phyloP scores from a whole-genome alignment of 1,139 yeast species.

The Arxiozyma heterogenica region DNA sequence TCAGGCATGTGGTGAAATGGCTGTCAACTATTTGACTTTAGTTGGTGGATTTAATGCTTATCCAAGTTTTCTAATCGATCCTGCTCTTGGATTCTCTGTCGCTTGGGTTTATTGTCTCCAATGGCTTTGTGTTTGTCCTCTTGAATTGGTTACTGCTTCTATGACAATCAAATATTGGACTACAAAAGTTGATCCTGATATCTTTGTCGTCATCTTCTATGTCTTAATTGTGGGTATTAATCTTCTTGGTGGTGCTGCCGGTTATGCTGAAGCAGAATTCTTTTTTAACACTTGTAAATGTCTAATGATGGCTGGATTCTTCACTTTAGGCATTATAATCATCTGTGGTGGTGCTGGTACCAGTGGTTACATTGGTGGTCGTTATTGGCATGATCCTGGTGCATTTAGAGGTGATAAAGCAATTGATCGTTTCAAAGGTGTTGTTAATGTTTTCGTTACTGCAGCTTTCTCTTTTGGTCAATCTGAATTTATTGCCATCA shows the following conservation, averaged over 20 bases:
- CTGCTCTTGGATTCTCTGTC: constrained; percentile 69
- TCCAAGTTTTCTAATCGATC: constrained; percentile 54
- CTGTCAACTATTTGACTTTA: constrained; percentile 60
- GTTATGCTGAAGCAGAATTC: constrained; percentile 70
- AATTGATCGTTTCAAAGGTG: constrained; percentile 54
- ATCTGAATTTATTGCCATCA: constrained; percentile 73
- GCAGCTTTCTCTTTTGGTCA: constrained; percentile 88
- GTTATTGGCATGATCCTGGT: constrained; percentile 55
- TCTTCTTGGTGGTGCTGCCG: constrained; percentile 63
- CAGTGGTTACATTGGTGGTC: constrained; percentile 53
- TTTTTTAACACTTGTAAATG: constrained; percentile 50
- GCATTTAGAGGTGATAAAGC: constrained; percentile 35
- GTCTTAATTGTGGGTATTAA: constrained; percentile 48
- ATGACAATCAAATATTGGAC: constrained; percentile 64
- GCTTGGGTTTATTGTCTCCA: constrained; percentile 77
- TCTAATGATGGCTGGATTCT: constrained; percentile 54
- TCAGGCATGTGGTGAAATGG: constrained; percentile 76
- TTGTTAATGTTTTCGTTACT: constrained; percentile 70
- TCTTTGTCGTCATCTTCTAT: constrained; percentile 60
- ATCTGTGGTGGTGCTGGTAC: constrained; percentile 61
- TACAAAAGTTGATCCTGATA: constrained; percentile 49
- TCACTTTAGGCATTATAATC: constrained; percentile 52
- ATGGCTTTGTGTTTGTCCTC: constrained; percentile 69
- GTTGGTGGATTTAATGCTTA: constrained; percentile 70
- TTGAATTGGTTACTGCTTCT: constrained; percentile 71